Evolutionary conservation across 352 stramenopile species (phyloP), one percentile per base, ranked within the genome.

Genomic region (Globisporangium solare): DNA sequence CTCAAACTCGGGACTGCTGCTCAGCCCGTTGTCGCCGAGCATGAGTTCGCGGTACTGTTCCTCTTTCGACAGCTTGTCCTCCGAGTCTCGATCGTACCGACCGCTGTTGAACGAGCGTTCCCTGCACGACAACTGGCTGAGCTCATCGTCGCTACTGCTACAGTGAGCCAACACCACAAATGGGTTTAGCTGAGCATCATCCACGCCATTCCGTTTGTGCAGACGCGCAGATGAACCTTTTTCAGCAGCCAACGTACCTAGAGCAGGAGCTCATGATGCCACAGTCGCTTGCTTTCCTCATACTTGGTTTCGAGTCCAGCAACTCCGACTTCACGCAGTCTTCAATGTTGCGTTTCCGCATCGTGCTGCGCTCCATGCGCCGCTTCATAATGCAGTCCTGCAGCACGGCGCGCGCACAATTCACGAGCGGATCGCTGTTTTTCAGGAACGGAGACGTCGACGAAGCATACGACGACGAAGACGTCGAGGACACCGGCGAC

Each of bases 101-200:
- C 78, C 74, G 40, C 56, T 62, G 24, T 61, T 55, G 31, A 84
- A 84, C 13, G 79, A 87, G 17, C 68, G 71, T 50, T 92, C 76
- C 62, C 84, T 73, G 17, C 73, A 86, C 13, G 76, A 88, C 15
- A 89, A 54, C 48, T 91, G 76, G 43, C 76, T 85, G 24, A 93
- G 60, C 53, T 94, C 83, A 27, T 94, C 83, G 45, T 94, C 83
- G 27, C 83, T 94, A 67, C 81, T 88, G 47, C 76, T 88, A 22
- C 18, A 42, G 17, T 21, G n/a, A 21, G 20, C 18, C 48, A 14
- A 27, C n/a, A 35, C 4, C 27, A 35, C 27, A 35, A 35, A 35
- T 35, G 27, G 27, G 27, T 35, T 35, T 35, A 35, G 27, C 11
- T 43, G 14, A 41, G 13, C 6, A 31, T 20, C 6, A 31, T 20